Evolutionary conservation across 1,139 yeast genomes (phyloP).

Genomic region (Lodderomyces pseudojiufengensis): DNA sequence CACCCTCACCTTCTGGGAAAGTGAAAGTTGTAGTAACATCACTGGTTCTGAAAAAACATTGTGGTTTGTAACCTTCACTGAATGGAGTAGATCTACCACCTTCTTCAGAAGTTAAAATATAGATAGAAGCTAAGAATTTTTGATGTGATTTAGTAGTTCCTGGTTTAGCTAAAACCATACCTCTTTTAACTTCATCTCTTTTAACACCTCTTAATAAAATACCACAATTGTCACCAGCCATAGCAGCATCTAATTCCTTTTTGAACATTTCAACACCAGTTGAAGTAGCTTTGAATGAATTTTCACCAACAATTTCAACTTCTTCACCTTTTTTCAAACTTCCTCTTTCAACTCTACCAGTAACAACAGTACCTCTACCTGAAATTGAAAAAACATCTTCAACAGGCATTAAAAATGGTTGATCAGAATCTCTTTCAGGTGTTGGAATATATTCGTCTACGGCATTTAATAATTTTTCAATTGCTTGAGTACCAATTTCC

Average conservation of each 20-base stretch:
- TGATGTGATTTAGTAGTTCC: slow-evolving; percentile 90
- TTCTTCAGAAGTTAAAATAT: slow-evolving; percentile 91
- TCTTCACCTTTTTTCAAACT: slow-evolving; percentile 96
- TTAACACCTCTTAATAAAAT: slow-evolving; percentile 95
- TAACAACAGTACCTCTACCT: slow-evolving; percentile 99
- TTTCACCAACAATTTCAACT: slow-evolving; percentile 91
- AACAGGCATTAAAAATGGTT: slow-evolving; percentile 95
- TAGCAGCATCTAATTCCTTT: slow-evolving; percentile 95
- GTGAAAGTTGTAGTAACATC: slow-evolving; percentile 89
- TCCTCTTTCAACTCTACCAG: slow-evolving; percentile 99
- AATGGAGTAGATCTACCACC: slow-evolving; percentile 99
- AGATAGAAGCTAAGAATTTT: slow-evolving; percentile 89
- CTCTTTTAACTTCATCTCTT: slow-evolving; percentile 95
- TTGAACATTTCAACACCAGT: slow-evolving; percentile 99
- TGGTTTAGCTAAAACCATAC: slow-evolving; percentile 96
- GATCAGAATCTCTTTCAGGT: slow-evolving; percentile 92
- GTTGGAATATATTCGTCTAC: slow-evolving; percentile 95
- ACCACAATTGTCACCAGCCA: slow-evolving; percentile 99
- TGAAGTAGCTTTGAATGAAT: slow-evolving; percentile 88
- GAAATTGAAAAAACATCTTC: slow-evolving; percentile 98
- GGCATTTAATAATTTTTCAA: slow-evolving; percentile 80
- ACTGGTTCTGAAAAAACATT: slow-evolving; percentile 92
- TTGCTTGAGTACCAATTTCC: slow-evolving; percentile 88
- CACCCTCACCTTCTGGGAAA: slow-evolving; percentile 87
- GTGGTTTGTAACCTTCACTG: slow-evolving; percentile 97